These are phyloP conservation scores for Astragalus glycyphyllos DNA, from an alignment of 306 rosid species.

Conservation along the genomic window DNA sequence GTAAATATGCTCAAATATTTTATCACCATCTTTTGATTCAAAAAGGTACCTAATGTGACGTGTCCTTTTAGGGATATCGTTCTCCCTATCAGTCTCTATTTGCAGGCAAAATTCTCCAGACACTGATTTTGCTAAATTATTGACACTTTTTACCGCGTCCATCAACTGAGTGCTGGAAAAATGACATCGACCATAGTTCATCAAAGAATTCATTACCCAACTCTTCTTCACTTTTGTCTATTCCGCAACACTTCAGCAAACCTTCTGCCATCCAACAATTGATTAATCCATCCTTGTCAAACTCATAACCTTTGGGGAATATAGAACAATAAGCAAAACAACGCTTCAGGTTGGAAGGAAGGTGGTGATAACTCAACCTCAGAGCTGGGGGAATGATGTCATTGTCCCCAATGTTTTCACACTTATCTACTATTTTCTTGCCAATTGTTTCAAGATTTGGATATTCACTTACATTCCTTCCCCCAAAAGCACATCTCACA, in stretches of 20 bases:
- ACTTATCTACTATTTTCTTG: background rate
- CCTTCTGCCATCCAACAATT: constrained; percentile 39
- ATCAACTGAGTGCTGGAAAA: constrained; percentile 11
- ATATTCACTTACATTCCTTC: background rate
- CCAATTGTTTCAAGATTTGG: background rate
- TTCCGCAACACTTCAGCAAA: background rate
- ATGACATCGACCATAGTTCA: constrained; percentile 53
- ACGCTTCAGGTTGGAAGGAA: constrained; percentile 36
- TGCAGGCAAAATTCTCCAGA: constrained; percentile 33
- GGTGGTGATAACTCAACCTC: constrained; percentile 38
- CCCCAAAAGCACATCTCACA: background rate
- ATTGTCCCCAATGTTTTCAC: constrained; percentile 48
- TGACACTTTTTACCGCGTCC: background rate
- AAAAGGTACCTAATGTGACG: constrained; percentile 1
- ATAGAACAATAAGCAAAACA: constrained; percentile 39
- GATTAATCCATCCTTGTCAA: constrained; percentile 5
- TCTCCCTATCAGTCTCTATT: background rate
- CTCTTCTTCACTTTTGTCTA: constrained; percentile 39
- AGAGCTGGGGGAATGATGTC: constrained; percentile 36
- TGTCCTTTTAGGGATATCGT: background rate
- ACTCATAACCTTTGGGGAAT: constrained; percentile 23
- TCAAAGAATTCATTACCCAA: constrained; percentile 43
- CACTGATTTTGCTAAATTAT: constrained; percentile 50
- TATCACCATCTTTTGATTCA: background rate
- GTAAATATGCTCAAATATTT: background rate